Conservation (phyloP, 805 yeast genomes). For the Saturnispora bothae region DNA sequence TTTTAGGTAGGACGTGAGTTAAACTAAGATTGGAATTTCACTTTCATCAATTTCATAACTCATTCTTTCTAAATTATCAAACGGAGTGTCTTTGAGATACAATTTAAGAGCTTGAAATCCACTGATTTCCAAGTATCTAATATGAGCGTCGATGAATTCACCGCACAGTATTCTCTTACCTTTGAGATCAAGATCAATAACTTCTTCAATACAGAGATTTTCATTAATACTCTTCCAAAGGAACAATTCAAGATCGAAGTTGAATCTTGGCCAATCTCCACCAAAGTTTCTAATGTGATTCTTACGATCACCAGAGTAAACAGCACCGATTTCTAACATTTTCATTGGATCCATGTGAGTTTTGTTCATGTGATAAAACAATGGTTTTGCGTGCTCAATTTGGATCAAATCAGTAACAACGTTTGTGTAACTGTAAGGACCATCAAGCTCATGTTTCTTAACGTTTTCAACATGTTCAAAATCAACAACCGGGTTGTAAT, state of each 20-base stretch:
- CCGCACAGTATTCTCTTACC: conserved; percentile 9
- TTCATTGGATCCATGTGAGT: conserved; percentile 40
- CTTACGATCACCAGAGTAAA: conserved; percentile 8
- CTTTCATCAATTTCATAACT: not conserved
- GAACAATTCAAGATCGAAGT: conserved; percentile 16
- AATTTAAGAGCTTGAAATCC: conserved; percentile 4
- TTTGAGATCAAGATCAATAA: conserved; percentile 9
- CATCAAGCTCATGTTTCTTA: not conserved
- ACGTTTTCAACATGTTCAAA: conserved; percentile 15
- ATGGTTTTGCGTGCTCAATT: conserved; percentile 14
- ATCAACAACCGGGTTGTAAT: conserved; percentile 14
- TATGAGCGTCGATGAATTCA: conserved; percentile 9
- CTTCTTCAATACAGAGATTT: conserved; percentile 13
- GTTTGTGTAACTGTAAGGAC: conserved; percentile 13
- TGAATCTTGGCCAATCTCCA: conserved; percentile 13
- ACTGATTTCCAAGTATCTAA: conserved; percentile 8
- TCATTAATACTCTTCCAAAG: conserved; percentile 17
- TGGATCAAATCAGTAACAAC: conserved; percentile 12
- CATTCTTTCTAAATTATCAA: conserved; percentile 8
- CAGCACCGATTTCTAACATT: conserved; percentile 9
- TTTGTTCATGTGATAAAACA: conserved; percentile 32
- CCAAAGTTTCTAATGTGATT: conserved; percentile 16
- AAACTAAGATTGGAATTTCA: not conserved
- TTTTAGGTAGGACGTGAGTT: no score
- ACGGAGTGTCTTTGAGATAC: conserved; percentile 7